Percentiles rank a stretch among this genome's conserved stretches.
Conservation (phyloP, 192 early-diverging fungal genomes). For the Coemansia erecta region DNA sequence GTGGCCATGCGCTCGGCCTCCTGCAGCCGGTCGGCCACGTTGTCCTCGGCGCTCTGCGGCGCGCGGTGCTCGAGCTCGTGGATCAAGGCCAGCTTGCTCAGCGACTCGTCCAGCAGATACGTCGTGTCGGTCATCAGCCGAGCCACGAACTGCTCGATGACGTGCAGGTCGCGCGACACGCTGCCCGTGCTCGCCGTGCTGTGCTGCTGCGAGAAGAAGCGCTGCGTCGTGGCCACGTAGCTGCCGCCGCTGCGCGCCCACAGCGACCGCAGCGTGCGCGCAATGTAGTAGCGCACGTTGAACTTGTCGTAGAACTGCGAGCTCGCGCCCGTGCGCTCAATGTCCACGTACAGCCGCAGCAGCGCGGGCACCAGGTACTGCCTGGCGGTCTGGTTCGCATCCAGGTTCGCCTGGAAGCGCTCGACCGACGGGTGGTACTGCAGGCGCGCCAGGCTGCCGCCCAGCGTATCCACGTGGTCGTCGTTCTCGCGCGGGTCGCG, state of each 20-base stretch:
- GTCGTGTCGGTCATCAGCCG: conserved; percentile 95
- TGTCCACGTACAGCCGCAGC: conserved; percentile 93
- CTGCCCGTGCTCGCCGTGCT: conserved; percentile 26
- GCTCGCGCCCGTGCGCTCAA: conserved; percentile 88
- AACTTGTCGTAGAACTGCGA: conserved; percentile 99
- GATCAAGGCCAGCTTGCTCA: conserved; percentile 84
- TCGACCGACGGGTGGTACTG: conserved; percentile 60
- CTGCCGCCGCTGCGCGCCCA: conserved; percentile 31
- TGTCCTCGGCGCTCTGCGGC: conserved; percentile 68
- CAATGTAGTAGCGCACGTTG: conserved; percentile 95
- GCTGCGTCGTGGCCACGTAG: conserved; percentile 33
- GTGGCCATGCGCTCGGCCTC: conserved; percentile 78
- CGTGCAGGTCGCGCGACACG: conserved; percentile 27
- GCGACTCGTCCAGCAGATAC: conserved; percentile 89
- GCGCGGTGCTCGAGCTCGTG: conserved; percentile 78
- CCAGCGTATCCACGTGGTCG: conserved; percentile 67
- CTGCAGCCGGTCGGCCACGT: conserved; percentile 27
- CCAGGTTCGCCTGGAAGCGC: conserved; percentile 56
- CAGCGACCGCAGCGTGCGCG: conserved; percentile 76
- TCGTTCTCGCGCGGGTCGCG: conserved; percentile 36
- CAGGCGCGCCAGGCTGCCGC: conserved; percentile 65
- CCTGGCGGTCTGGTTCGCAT: conserved; percentile 73
- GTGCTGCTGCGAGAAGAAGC: conserved; percentile 33
- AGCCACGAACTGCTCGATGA: conserved; percentile 75
- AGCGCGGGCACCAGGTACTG: conserved; percentile 76